Evolutionary conservation across 495 filamentous ascomycete genomes (phyloP).

Genomic region (Lepraria neglecta): DNA sequence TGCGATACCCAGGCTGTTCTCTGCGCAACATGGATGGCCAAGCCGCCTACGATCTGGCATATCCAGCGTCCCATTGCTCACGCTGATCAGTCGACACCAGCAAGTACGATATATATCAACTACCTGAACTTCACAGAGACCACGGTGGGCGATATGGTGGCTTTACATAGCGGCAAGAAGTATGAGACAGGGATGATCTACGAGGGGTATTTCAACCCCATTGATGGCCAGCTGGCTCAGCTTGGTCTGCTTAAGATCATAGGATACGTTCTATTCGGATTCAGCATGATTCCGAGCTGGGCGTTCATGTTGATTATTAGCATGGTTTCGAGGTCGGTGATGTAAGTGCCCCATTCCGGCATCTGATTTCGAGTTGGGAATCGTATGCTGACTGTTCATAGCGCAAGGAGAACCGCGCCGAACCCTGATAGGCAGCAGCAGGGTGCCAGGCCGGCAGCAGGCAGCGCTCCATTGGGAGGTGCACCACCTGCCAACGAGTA

Average conservation of each 20-base stretch:
- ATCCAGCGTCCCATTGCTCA: slow-evolving; percentile 60
- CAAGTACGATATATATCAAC: slow-evolving; percentile 49
- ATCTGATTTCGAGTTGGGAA: not conserved
- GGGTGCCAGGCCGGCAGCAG: not conserved
- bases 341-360: slow-evolving; percentile 53
- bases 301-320: slow-evolving; percentile 73
- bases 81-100: slow-evolving; percentile 35
- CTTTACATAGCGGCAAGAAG: slow-evolving; percentile 57
- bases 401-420: slow-evolving; percentile 3
- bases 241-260: slow-evolving; percentile 56
- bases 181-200: slow-evolving; percentile 51
- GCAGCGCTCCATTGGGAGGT: slow-evolving; percentile 15
- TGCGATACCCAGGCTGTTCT: slow-evolving; percentile 75
- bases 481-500: slow-evolving; percentile 17
- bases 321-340: slow-evolving; percentile 72
- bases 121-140: slow-evolving; percentile 60
- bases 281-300: slow-evolving; percentile 60
- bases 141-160: slow-evolving; percentile 54
- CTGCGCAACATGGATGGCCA: slow-evolving; percentile 74
- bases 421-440: not conserved
- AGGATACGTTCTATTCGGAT: slow-evolving; percentile 60
- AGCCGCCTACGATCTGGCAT: slow-evolving; percentile 64
- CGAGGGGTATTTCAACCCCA: slow-evolving; percentile 74
- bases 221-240: slow-evolving; percentile 64
- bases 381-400: not conserved